These are phyloP conservation scores for Jimgerdemannia flammicorona DNA, from an alignment of 192 early-diverging fungal species.

Conservation along the genomic window DNA sequence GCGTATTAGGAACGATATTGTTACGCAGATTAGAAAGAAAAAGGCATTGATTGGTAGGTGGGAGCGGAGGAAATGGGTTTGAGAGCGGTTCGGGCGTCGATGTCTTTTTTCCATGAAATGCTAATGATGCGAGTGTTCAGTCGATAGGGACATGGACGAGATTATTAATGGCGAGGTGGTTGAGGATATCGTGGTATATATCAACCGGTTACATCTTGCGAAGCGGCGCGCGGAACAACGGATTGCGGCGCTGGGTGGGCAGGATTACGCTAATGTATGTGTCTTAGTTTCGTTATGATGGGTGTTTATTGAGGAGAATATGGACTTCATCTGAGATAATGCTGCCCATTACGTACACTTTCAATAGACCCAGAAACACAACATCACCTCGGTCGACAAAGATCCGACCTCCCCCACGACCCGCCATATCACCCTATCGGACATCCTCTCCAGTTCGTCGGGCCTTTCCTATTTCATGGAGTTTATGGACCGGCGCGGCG, in stretches of 20 bases:
- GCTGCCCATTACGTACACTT: neutral
- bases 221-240: conserved; percentile 72
- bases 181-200: conserved; percentile 64
- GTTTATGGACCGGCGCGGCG: conserved; percentile 70
- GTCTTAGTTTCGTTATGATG: neutral
- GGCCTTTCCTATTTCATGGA: conserved; percentile 76
- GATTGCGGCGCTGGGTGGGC: conserved; percentile 49
- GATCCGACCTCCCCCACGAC: neutral
- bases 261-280: conserved; percentile 42
- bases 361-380: neutral
- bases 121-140: conserved; percentile 15
- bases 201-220: conserved; percentile 72
- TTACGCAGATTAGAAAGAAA: conserved; percentile 73
- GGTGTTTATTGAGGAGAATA: too few relatives aligned
- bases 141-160: conserved; percentile 62
- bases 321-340: too few relatives aligned
- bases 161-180: conserved; percentile 81
- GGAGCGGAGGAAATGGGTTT: neutral
- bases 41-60: conserved; percentile 37
- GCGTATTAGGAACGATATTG: conserved; percentile 62
- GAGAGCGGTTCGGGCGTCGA: too few relatives aligned
- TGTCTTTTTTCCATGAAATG: too few relatives aligned
- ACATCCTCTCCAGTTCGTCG: conserved; percentile 61
- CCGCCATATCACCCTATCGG: conserved; percentile 33
- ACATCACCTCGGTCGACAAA: neutral